Evolutionary conservation across 1,284 basidiomycete species (phyloP), one percentile per base, ranked within the genome.

Genomic region (Gymnopus androsaceus): DNA sequence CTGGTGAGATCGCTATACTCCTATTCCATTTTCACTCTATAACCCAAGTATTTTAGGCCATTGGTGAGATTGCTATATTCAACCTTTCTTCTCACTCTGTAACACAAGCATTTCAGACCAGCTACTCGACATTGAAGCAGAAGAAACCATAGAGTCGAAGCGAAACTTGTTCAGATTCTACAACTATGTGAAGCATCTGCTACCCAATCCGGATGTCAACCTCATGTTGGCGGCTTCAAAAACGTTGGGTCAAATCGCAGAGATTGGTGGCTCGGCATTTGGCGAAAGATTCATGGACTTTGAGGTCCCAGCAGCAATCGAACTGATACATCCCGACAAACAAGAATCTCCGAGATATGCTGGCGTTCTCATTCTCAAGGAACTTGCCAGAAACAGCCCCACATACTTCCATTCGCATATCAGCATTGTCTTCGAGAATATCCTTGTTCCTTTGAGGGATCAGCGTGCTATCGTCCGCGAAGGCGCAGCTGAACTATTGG

Each of bases 221-320:
- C 88, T 95, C 65, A 95, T 94, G 92, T 79, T 94, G 46, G 86
- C 90, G 1, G 92, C 92, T 1, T 92, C 92, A 21, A 92, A 92
- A 67, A 91, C 89, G 1, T 80, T 94, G 21, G 92, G 92, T 0
- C 82, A 88, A 61, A 91, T 94, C 62, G 90, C 90, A 30, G 83
- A 88, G 58, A 86, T 90, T 55, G 90, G 91, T 40, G 91, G 92
- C 1, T 80, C 86, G 0, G 85, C 86, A 27, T 90, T 94, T 65
- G 92, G 91, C 54, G 92, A 95, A 65, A 79, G 85, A 15, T 94
- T 94, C 66, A 91, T 95, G 82, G 90, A 93, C 62, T 87, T 81
- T 59, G 92, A 94, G 67, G 89, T 95, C 7, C 87, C 87, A 37
- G 83, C 84, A 30, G 91, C 92, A 4, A 88, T 94, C 48, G 87